Base-by-base conservation (phyloP, 352 stramenopile species). In the Aphanomyces cochlioides region DNA sequence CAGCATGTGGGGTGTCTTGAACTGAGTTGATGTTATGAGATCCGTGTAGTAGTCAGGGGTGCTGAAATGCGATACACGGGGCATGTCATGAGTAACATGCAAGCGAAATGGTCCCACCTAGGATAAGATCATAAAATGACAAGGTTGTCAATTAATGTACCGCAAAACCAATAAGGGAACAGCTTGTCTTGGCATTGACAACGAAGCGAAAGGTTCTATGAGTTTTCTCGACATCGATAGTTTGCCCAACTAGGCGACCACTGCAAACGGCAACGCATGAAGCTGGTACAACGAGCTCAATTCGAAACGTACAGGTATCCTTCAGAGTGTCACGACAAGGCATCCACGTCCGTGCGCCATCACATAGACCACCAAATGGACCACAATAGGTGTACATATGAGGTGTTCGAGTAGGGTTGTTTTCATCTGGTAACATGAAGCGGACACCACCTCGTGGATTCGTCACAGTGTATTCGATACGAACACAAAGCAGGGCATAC, bases 331-430 rank as follows among this genome's bases (percentile, higher is more conserved):
- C 87, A 38, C 87, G 77, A 53, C 85, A 95, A 2, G 87, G 87
- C 85, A 95, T 93, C 87, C 87, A 95, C 28, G 84, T 90, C 45
- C 87, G 82, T 36, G 87, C 87, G 34, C 87, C 87, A 60, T 95
- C 87, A 45, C 87, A 95, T 4, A 93, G 76, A 3, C 85, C 87
- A 1, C 87, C 87, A 69, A 93, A 93, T 10, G 85, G 85, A 12
- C 85, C 87, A 68, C 84, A 89, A 72, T 90, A 90, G 67, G 87
- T 91, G 79, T 95, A 95, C 87, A 95, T 92, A 56, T 95, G 87
- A 0, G 87, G 87, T 36, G 77, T 88, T 15, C 85, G 78, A 69
- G 87, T 88, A 13, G 87, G 81, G 47, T 90, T 81, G 7, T 56
- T 15, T 73, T 84, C 74, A 15, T 85, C 80, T 1, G 87, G 87